Percentiles rank a stretch among this genome's conserved stretches.
Conservation (phyloP, 1,284 basidiomycete species). For the Leccinum proliferum region DNA sequence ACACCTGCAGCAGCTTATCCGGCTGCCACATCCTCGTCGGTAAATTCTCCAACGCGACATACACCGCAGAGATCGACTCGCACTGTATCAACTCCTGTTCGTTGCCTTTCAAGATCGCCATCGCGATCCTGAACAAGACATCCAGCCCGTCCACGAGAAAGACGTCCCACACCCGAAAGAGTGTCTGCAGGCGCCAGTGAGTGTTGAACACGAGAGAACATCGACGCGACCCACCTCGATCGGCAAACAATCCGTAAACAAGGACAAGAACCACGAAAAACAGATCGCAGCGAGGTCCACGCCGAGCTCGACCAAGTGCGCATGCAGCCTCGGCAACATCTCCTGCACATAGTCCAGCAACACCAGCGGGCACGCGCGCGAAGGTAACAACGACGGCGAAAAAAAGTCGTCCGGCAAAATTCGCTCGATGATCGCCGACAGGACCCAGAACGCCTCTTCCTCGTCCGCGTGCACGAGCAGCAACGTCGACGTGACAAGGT, state of each 20-base stretch:
- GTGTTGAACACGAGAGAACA: neutral
- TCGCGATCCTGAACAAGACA: constrained; percentile 86
- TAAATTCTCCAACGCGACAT: constrained; percentile 73
- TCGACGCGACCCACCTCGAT: constrained; percentile 64
- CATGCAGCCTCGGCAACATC: constrained; percentile 67
- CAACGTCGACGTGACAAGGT: constrained; percentile 90
- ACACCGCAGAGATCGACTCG: constrained; percentile 75
- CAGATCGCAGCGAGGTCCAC: constrained; percentile 93
- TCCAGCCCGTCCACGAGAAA: constrained; percentile 93
- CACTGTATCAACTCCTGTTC: constrained; percentile 80
- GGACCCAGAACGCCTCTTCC: constrained; percentile 97
- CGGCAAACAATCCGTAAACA: constrained; percentile 95
- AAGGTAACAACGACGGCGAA: constrained; percentile 78
- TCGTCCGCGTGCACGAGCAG: constrained; percentile 90
- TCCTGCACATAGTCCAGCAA: constrained; percentile 84
- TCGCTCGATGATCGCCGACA: constrained; percentile 84
- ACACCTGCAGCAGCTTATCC: constrained; percentile 82
- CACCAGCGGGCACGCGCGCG: constrained; percentile 91
- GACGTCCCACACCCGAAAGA: constrained; percentile 94
- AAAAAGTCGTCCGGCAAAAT: constrained; percentile 83
- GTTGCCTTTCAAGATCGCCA: constrained; percentile 82
- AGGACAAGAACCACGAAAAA: constrained; percentile 96
- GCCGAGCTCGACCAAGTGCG: constrained; percentile 74
- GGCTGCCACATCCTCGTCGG: constrained; percentile 91
- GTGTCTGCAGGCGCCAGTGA: constrained; percentile 45